Evolutionary conservation across 495 filamentous ascomycete genomes (phyloP).

Genomic region (Trichocladium uniseriatum): DNA sequence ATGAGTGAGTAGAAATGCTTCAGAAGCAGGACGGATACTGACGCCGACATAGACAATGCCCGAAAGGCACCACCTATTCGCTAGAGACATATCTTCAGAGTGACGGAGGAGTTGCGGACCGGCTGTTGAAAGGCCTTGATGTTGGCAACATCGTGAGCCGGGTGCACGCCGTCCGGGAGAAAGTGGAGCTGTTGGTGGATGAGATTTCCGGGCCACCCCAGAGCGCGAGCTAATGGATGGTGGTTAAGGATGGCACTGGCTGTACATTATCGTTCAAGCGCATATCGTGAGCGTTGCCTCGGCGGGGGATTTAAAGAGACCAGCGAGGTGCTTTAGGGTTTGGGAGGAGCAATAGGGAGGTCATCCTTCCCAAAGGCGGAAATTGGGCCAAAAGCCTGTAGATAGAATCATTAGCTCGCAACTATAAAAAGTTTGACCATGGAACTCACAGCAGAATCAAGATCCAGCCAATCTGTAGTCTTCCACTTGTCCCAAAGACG

Average conservation of each 20-base stretch:
- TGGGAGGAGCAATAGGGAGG: background rate
- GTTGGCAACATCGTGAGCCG: slow-evolving; percentile 1
- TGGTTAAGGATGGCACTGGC: background rate
- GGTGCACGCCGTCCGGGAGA: background rate
- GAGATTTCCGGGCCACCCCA: background rate
- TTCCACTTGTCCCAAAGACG: slow-evolving; percentile 19
- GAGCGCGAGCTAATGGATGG: background rate
- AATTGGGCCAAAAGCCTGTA: slow-evolving; percentile 20
- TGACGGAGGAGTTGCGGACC: slow-evolving; percentile 10
- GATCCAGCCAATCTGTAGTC: slow-evolving; percentile 20
- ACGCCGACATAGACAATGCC: background rate
- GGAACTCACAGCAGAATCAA: slow-evolving; percentile 22
- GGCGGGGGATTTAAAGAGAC: too few species aligned
- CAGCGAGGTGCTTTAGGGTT: too few species aligned
- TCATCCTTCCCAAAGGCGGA: slow-evolving; percentile 8
- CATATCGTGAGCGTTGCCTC: too few species aligned
- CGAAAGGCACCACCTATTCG: slow-evolving; percentile 6
- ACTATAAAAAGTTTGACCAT: background rate
- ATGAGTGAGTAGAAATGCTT: slow-evolving; percentile 8
- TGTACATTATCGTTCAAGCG: too few species aligned
- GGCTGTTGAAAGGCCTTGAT: slow-evolving; percentile 11
- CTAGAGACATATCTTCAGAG: slow-evolving; percentile 13
- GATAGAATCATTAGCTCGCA: background rate
- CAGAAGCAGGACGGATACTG: background rate
- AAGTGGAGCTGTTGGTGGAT: slow-evolving; percentile 7